A percentile compares a stretch with the other conserved stretches of the same genome.
Conservation (phyloP, 2,329 filamentous ascomycete genomes). For the Gnomoniopsis sp. region DNA sequence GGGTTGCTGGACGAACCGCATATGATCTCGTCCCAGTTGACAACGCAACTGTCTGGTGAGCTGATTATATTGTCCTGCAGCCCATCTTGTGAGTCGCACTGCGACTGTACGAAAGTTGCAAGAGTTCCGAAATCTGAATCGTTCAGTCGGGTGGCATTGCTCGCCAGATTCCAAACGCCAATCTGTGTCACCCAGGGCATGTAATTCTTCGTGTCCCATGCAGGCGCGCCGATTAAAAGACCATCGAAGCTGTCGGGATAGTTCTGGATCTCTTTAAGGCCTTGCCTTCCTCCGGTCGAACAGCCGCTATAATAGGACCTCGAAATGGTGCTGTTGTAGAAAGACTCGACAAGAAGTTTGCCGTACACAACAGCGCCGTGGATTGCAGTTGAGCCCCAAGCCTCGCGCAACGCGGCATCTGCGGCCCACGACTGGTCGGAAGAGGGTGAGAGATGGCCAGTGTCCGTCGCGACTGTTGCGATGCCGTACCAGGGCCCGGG, state of each 20-base stretch:
- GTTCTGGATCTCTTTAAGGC: slow-evolving; percentile 38
- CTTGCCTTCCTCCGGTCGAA: slow-evolving; percentile 50
- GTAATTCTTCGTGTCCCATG: slow-evolving; percentile 51
- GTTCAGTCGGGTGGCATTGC: slow-evolving; percentile 36
- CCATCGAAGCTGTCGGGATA: slow-evolving; percentile 48
- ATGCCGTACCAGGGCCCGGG: slow-evolving; percentile 34
- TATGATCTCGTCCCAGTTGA: slow-evolving; percentile 29
- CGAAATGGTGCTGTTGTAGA: slow-evolving; percentile 36
- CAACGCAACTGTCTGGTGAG: slow-evolving; percentile 39
- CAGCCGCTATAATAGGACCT: slow-evolving; percentile 45
- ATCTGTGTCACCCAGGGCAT: slow-evolving; percentile 39
- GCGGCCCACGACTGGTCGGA: slow-evolving; percentile 36
- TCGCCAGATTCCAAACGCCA: slow-evolving; percentile 45
- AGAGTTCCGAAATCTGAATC: slow-evolving; percentile 39
- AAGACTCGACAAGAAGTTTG: slow-evolving; percentile 43
- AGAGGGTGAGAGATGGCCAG: slow-evolving; percentile 36
- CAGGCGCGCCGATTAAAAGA: slow-evolving; percentile 27
- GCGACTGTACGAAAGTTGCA: slow-evolving; percentile 38
- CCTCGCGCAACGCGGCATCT: slow-evolving; percentile 29
- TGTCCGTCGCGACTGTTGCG: slow-evolving; percentile 39
- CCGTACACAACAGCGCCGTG: slow-evolving; percentile 46
- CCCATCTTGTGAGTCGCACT: slow-evolving; percentile 50
- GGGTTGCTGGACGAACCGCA: slow-evolving; percentile 3
- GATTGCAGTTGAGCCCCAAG: slow-evolving; percentile 36
- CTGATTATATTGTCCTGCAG: slow-evolving; percentile 46